Evolutionary conservation across 1,139 yeast species (phyloP), one percentile per base, ranked within the genome.

Genomic region (Saccharomyces hybrid): DNA sequence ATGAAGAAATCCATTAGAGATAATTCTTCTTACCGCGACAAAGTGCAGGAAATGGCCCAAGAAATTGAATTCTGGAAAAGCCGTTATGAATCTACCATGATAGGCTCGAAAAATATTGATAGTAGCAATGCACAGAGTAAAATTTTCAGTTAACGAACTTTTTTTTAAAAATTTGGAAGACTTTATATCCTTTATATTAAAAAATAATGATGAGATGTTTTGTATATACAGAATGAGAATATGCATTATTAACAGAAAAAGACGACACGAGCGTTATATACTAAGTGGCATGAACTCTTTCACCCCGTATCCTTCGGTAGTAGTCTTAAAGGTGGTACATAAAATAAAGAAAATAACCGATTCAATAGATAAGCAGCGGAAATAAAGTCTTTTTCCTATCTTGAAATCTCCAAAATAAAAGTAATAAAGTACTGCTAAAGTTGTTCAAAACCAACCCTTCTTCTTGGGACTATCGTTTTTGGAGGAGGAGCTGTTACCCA

Each of bases 21-120:
- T 63, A 60, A 66, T 67, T 55, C 68, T 51, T 61, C 62, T 60
- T 54, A 67, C 68, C 61, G 65, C 50, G 66, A 64, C 41, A 65
- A 59, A 69, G 68, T 65, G 52, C 69, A 82, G 56, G 71, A 78
- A 55, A 68, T 85, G 59, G 90, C 87, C 68, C 80, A 76, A 63
- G 95, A 88, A 65, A 70, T 86, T 16, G 75, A 80, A 51, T 83
- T 81, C 56, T 82, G 90, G 81, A 80, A 80, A 63, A 74, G 74
- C 50, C 72, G 79, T 56, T 75, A 73, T 59, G 75, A 74, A 20
- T 38, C 44, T 4, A 38, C 44, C 28, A 54, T 59, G 2, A 44
- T 68, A n/a, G 57, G 65, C 0, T 52, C 60, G 3, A 64, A 63
- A 34, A 62, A 63, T 52, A 48, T 16, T 8, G 25, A 38, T 9